Evolutionary conservation across 768 basidiomycete species (phyloP).

Genomic region (Tremella yokohamensis): DNA sequence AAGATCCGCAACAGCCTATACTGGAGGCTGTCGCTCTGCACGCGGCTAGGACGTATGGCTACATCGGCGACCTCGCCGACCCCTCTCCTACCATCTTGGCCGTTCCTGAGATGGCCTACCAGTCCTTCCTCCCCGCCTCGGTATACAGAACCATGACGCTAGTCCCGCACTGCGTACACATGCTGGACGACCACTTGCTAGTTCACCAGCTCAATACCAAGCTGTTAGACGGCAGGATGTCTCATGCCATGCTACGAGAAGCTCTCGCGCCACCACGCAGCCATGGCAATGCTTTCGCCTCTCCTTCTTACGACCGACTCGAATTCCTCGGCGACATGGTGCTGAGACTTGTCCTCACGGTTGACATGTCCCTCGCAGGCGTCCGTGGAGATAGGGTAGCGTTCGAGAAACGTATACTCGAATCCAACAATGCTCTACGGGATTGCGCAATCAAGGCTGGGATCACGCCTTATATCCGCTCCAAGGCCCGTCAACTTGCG

Average conservation of each 20-base stretch:
- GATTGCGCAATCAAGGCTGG: conserved; percentile 16
- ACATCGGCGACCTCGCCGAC: conserved; percentile 8
- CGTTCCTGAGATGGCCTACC: conserved; percentile 22
- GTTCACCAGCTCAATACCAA: conserved; percentile 17
- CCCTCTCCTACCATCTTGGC: conserved; percentile 3
- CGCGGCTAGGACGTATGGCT: conserved; percentile 20
- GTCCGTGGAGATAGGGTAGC: conserved; percentile 9
- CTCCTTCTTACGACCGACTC: conserved; percentile 32
- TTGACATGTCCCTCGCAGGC: conserved; percentile 16
- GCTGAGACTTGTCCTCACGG: conserved; percentile 28
- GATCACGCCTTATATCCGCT: conserved; percentile 23
- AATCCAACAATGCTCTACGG: conserved; percentile 22
- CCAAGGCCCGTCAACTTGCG: conserved; percentile 7
- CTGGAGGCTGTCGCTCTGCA: conserved; percentile 15
- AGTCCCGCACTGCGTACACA: conserved; percentile 24
- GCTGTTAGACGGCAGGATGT: conserved; percentile 8
- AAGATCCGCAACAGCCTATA: conserved; percentile 17
- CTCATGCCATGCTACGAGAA: too few species aligned
- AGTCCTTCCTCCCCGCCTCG: conserved; percentile 28
- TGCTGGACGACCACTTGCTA: conserved; percentile 23
- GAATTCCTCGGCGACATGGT: conserved; percentile 40
- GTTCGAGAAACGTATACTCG: conserved; percentile 21
- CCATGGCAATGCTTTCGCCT: conserved; percentile 23
- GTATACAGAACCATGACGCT: conserved; percentile 24
- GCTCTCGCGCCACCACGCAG: conserved; percentile 1